Conservation (phyloP, 164 flowering plant genomes). For the Euptelea pleiosperma region DNA sequence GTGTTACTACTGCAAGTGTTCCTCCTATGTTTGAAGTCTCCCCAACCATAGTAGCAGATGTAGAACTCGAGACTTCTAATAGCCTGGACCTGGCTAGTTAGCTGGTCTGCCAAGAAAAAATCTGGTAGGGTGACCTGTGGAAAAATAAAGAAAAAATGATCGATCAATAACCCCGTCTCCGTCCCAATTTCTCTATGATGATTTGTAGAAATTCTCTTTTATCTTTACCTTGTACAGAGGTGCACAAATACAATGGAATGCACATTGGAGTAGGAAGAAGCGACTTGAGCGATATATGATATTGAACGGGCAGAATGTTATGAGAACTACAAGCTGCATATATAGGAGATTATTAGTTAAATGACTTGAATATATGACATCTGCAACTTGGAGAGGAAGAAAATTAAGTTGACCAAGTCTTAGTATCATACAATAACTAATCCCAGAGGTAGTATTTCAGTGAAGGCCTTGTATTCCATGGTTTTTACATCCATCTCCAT, state of each 20-base stretch:
- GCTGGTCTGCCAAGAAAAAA: conserved; percentile 65
- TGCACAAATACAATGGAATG: conserved; percentile 51
- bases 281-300: conserved; percentile 67
- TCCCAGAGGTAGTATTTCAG: conserved; percentile 50
- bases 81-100: conserved; percentile 83
- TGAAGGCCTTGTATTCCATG: conserved; percentile 29
- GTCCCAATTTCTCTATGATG: background rate
- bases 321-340: conserved; percentile 39
- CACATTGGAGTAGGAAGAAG: conserved; percentile 45
- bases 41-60: conserved; percentile 74
- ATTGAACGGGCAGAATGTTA: conserved; percentile 55
- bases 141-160: background rate
- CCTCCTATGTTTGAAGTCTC: conserved; percentile 40
- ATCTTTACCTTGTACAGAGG: conserved; percentile 63
- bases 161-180: background rate
- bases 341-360: background rate
- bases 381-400: background rate
- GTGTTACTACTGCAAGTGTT: conserved; percentile 31
- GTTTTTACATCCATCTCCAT: conserved; percentile 54
- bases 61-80: conserved; percentile 65
- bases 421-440: conserved; percentile 24
- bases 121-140: conserved; percentile 57
- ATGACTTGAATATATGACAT: background rate
- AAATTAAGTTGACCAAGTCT: background rate
- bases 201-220: background rate